Evolutionary conservation across 176 grass and related monocot genomes (phyloP), one percentile per base, ranked within the genome.

Genomic region (Puccinellia tenuiflora): DNA sequence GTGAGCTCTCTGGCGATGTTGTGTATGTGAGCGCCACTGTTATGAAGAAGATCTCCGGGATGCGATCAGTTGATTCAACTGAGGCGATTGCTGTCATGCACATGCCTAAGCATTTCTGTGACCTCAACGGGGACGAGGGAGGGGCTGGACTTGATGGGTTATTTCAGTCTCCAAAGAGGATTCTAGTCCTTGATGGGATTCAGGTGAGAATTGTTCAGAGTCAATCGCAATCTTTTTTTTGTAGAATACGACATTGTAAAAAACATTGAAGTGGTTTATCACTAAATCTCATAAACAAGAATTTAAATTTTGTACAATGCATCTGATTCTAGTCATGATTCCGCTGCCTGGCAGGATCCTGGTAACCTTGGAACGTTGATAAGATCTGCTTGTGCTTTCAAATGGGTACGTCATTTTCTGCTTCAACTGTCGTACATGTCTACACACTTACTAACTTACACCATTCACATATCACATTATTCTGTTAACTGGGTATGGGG

Each of bases 301-400:
- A 21, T 62, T 18, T 45, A 0, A 47, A 59, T 34, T 85, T 45
- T 24, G 16, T 64, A 9, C 68, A 61, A 15, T 45, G 31, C 35
- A 45, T 45, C 59, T 78, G 47, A 77, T 82, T 60, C 54, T 81
- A 59, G 73, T 29, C 14, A 66, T 53, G 38, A 7, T 53, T 55
- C 24, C n/a, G 14, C 29, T 86, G 31, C 56, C 31, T 83, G 78
- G 24, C 79, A 98, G 96, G 96, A 95, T 75, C 92, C 96, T 77
- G 92, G 96, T 33, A 98, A 98, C 72, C 91, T 98, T 60, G 96
- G 92, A 68, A 98, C 96, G 25, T 76, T 95, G 71, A 92, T 98
- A 88, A 89, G 92, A 90, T 95, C 96, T 29, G 96, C 96, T 72
- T 84, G 93, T 62, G 91, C 91, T 78, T 95, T 98, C 89, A 91